phyloP scores from a whole-genome alignment of 2,329 filamentous ascomycete genomes.

The Clonostachys rhizophaga region DNA sequence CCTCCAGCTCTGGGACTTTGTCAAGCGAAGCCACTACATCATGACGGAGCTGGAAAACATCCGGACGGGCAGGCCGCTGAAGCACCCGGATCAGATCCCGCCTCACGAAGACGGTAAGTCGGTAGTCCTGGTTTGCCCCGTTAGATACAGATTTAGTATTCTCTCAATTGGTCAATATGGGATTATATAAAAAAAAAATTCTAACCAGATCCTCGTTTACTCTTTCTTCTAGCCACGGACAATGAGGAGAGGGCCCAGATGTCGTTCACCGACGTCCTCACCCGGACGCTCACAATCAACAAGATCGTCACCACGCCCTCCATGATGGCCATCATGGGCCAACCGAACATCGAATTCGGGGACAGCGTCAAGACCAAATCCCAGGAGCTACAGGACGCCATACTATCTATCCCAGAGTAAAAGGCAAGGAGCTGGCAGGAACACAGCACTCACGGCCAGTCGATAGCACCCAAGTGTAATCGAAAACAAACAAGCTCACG shows the following conservation, averaged over 20 bases:
- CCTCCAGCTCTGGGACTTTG: slow-evolving; percentile 34
- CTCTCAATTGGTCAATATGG: too few relatives aligned
- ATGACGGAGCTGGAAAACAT: slow-evolving; percentile 33
- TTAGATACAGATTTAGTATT: too few relatives aligned
- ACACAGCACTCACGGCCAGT: too few relatives aligned
- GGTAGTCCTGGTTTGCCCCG: too few relatives aligned
- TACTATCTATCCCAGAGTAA: slow-evolving; percentile 1
- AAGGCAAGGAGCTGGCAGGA: too few relatives aligned
- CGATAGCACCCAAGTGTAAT: too few relatives aligned
- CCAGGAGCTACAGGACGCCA: slow-evolving; percentile 13
- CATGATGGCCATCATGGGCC: slow-evolving; percentile 23
- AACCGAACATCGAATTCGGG: slow-evolving; percentile 19
- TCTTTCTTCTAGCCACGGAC: neutral
- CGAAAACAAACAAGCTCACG: too few relatives aligned
- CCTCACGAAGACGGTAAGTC: slow-evolving; percentile 14
- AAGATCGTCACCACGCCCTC: slow-evolving; percentile 19
- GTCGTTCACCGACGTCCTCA: slow-evolving; percentile 20
- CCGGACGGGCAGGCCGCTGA: slow-evolving; percentile 19
- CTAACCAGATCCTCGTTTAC: neutral
- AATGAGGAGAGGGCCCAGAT: slow-evolving; percentile 3
- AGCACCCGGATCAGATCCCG: slow-evolving; percentile 27
- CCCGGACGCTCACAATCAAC: slow-evolving; percentile 20
- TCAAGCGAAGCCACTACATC: slow-evolving; percentile 32
- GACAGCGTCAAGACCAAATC: slow-evolving; percentile 16
- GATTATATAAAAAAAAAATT: too few relatives aligned